Conservation (phyloP, 2,329 filamentous ascomycete species). For the Fusarium bactridioides region DNA sequence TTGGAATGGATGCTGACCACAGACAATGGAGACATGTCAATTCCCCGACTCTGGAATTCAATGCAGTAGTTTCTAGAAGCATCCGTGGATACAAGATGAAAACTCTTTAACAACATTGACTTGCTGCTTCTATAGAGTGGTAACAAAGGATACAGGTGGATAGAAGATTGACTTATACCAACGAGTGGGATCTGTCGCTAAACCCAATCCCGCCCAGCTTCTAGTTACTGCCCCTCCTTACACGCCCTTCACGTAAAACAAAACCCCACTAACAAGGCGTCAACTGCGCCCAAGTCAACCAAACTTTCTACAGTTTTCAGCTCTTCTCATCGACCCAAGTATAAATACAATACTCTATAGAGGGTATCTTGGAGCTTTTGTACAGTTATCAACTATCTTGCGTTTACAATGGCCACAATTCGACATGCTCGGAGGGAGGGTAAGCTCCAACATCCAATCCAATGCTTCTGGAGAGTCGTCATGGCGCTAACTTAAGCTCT, state of each 20-base stretch:
- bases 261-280: slow-evolving; percentile 16
- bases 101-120: not conserved
- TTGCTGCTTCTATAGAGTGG: not conserved
- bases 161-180: not conserved
- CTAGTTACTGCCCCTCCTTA: slow-evolving; percentile 17
- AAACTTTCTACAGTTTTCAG: not conserved
- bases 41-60: not conserved
- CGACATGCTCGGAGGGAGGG: slow-evolving; percentile 40
- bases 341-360: not conserved
- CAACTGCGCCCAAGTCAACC: not conserved
- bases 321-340: not conserved
- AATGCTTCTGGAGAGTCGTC: not conserved
- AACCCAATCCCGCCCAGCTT: not conserved
- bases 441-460: slow-evolving; percentile 4
- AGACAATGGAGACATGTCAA: not conserved
- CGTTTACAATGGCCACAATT: slow-evolving; percentile 38
- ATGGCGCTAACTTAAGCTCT: slow-evolving; percentile 20
- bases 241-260: slow-evolving; percentile 28
- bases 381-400: slow-evolving; percentile 3
- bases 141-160: not conserved
- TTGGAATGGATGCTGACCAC: not conserved
- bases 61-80: not conserved
- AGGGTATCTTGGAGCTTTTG: not conserved
- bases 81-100: not conserved
- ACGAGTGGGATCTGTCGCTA: not conserved